These are phyloP conservation scores for Lipomyces lipofer DNA, from an alignment of 805 yeast genomes.

Conservation along the genomic window DNA sequence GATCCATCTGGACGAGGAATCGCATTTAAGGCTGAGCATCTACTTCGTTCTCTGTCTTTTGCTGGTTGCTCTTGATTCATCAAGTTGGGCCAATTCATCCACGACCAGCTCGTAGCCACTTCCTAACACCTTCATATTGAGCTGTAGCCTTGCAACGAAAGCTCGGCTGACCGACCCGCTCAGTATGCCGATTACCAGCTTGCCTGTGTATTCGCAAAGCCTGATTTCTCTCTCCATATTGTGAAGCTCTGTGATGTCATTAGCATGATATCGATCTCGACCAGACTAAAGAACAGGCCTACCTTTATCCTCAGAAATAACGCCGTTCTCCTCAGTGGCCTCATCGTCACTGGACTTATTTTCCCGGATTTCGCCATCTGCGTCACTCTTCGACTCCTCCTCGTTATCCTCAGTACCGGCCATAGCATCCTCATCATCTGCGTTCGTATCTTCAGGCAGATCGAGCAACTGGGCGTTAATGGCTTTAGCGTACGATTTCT, in stretches of 20 bases:
- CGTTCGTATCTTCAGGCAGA: not conserved
- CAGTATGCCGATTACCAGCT: constrained; percentile 19
- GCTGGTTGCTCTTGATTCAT: no score
- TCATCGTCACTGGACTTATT: constrained; percentile 8
- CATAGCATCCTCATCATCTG: constrained; percentile 3
- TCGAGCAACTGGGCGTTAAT: not conserved
- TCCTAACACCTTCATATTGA: constrained; percentile 18
- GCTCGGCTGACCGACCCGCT: constrained; percentile 10
- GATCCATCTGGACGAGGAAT: no score
- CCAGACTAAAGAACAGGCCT: no score
- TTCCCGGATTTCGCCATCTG: not conserved
- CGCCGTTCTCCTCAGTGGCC: not conserved
- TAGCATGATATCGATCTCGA: not conserved
- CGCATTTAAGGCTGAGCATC: no score
- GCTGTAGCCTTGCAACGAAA: constrained; percentile 3
- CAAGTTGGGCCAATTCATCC: constrained; percentile 10
- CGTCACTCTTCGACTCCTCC: constrained; percentile 2
- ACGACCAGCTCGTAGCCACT: constrained; percentile 16
- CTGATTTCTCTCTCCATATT: constrained; percentile 14
- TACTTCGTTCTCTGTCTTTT: no score
- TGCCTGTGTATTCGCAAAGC: constrained; percentile 24
- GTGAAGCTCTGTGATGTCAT: not conserved
- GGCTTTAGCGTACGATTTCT: constrained; percentile 12
- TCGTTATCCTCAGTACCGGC: not conserved
- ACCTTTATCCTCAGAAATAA: no score